These are phyloP conservation scores for Candida glaebosa DNA, from an alignment of 805 yeast species.

Conservation along the genomic window DNA sequence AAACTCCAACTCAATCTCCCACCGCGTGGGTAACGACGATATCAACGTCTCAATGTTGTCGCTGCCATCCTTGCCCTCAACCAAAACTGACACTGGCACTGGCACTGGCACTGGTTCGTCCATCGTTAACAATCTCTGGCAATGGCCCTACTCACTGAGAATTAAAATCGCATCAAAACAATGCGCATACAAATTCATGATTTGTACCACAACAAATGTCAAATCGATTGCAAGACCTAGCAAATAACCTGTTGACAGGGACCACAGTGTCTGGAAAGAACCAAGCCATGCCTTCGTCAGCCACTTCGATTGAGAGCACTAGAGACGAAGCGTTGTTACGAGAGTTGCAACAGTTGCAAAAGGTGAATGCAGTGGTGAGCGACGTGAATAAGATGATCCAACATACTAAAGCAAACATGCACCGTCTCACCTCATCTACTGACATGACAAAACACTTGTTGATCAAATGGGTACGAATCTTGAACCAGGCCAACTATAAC, in stretches of 20 bases:
- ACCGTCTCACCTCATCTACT: conserved; percentile 37
- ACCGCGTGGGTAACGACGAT: conserved; percentile 59
- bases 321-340: conserved; percentile 18
- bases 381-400: conserved; percentile 26
- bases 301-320: not conserved
- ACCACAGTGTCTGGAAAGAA: not conserved
- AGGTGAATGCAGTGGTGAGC: conserved; percentile 30
- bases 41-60: conserved; percentile 8
- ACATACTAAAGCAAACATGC: conserved; percentile 25
- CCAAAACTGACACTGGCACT: not conserved
- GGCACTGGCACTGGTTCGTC: not conserved
- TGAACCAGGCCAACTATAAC: conserved; percentile 60
- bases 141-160: no score
- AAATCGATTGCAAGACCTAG: not conserved
- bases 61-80: not conserved
- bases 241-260: not conserved
- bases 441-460: conserved; percentile 47
- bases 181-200: not conserved
- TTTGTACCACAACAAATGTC: not conserved
- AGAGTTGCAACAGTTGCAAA: conserved; percentile 30
- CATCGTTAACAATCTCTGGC: no score
- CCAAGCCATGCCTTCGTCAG: not conserved
- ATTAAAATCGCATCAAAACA: no score
- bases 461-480: conserved; percentile 58
- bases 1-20: conserved; percentile 91